These are phyloP conservation scores for Salicornia ramosissima DNA, from an alignment of 148 eudicot species.

Conservation along the genomic window DNA sequence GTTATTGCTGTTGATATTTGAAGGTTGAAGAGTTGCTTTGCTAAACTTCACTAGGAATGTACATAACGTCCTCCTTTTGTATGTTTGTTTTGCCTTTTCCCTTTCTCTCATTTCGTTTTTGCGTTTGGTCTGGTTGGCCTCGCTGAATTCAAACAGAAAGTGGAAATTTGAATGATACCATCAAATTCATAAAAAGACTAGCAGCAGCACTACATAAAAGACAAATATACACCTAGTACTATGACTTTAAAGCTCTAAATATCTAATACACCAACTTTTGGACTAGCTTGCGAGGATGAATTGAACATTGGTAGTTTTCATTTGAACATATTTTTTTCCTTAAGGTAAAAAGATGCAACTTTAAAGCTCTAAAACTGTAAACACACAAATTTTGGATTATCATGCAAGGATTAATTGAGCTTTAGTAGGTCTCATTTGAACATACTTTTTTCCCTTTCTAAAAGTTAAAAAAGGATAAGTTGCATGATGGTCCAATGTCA, in stretches of 20 bases:
- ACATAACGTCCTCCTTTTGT: constrained; percentile 53
- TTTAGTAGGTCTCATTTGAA: not conserved
- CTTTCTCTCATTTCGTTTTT: constrained; percentile 32
- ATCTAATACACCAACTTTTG: not conserved
- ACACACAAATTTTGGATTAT: not conserved
- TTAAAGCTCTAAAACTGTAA: too few species aligned
- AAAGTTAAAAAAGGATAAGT: not conserved
- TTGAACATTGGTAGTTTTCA: not conserved
- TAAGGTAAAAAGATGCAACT: not conserved
- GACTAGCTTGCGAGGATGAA: not conserved
- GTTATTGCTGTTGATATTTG: not conserved
- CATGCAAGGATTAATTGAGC: not conserved
- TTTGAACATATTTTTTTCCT: not conserved
- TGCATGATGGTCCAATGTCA: not conserved
- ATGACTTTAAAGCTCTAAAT: too few species aligned
- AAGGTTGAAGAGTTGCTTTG: not conserved
- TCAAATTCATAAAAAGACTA: not conserved
- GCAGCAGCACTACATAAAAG: not conserved
- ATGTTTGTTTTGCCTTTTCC: constrained; percentile 67
- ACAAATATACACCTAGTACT: not conserved
- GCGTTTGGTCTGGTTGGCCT: constrained; percentile 61
- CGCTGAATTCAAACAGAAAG: constrained; percentile 40
- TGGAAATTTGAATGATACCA: not conserved
- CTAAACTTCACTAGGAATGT: constrained; percentile 24
- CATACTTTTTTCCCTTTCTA: not conserved